Evolutionary conservation across 2,329 filamentous ascomycete species (phyloP).

Genomic region (Colletotrichum sp.): DNA sequence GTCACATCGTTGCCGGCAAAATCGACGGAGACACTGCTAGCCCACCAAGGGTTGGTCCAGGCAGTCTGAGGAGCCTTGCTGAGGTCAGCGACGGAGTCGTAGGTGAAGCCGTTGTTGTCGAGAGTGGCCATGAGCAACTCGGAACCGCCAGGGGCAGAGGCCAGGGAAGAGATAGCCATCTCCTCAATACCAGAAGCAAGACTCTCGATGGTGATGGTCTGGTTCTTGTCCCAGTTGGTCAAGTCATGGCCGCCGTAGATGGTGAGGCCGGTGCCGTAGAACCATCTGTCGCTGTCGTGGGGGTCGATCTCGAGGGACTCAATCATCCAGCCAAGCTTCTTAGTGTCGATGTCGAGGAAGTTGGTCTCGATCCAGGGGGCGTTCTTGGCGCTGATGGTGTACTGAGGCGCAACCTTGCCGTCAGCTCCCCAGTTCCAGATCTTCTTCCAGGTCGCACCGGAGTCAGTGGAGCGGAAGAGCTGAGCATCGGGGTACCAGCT

Average conservation of each 20-base stretch:
- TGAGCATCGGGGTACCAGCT: conserved; percentile 65
- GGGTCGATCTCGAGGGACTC: conserved; percentile 63
- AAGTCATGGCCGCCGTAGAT: conserved; percentile 59
- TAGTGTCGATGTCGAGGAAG: conserved; percentile 51
- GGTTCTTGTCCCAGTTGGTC: conserved; percentile 56
- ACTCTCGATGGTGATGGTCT: conserved; percentile 54
- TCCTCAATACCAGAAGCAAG: conserved; percentile 62
- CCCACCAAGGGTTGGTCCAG: conserved; percentile 53
- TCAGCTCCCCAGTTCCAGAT: conserved; percentile 49
- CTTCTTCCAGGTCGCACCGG: conserved; percentile 56
- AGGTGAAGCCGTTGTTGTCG: conserved; percentile 59
- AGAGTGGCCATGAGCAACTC: conserved; percentile 56
- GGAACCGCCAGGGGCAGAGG: conserved; percentile 52
- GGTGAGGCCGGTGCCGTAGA: conserved; percentile 65
- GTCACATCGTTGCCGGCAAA: conserved; percentile 50
- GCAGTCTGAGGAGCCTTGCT: conserved; percentile 45
- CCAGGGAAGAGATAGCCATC: conserved; percentile 52
- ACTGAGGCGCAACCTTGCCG: conserved; percentile 9
- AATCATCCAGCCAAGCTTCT: conserved; percentile 66
- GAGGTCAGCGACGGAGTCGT: conserved; percentile 39
- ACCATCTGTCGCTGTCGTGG: conserved; percentile 63
- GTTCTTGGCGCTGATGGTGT: conserved; percentile 30
- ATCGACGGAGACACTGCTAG: conserved; percentile 50
- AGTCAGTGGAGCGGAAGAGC: conserved; percentile 60
- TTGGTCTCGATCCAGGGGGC: conserved; percentile 58